Evolutionary conservation across 2,329 filamentous ascomycete genomes (phyloP).

Genomic region (Colletotrichum musae): DNA sequence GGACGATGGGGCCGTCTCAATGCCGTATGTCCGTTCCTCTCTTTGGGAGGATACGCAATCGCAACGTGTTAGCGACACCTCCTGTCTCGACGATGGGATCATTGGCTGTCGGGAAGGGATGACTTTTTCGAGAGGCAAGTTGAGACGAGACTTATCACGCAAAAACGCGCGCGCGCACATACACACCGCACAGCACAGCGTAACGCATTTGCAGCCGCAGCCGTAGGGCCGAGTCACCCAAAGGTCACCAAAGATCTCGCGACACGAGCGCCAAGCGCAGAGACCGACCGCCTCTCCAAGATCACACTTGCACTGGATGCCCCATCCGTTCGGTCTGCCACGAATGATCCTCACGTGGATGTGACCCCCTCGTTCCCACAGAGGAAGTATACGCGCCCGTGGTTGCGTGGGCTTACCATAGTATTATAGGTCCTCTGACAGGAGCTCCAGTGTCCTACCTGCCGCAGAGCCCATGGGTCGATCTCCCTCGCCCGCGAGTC

Average conservation of each 20-base stretch:
- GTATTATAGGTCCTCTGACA: neutral
- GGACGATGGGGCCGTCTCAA: slow-evolving; percentile 35
- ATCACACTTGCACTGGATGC: slow-evolving; percentile 14
- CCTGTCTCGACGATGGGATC: slow-evolving; percentile 30
- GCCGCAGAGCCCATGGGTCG: slow-evolving; percentile 8
- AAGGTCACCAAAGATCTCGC: slow-evolving; percentile 15
- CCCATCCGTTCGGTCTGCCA: slow-evolving; percentile 24
- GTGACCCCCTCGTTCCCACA: slow-evolving; percentile 17
- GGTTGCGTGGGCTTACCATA: neutral
- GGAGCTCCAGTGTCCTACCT: neutral
- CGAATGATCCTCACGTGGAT: slow-evolving; percentile 32
- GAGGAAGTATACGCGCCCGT: slow-evolving; percentile 3
- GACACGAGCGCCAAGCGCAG: slow-evolving; percentile 1
- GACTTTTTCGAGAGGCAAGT: slow-evolving; percentile 7
- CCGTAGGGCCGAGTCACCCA: neutral
- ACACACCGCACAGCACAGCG: neutral
- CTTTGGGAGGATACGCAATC: slow-evolving; percentile 22
- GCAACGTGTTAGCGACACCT: slow-evolving; percentile 29
- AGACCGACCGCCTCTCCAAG: neutral
- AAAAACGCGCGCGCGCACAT: no score
- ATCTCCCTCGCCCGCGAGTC: slow-evolving; percentile 22
- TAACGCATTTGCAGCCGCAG: no score
- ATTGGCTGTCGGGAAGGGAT: slow-evolving; percentile 15
- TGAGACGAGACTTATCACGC: slow-evolving; percentile 3
- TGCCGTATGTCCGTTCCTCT: slow-evolving; percentile 18